Evolutionary conservation across 176 grass and related monocot species (phyloP).

Genomic region (Zoysia japonica): DNA sequence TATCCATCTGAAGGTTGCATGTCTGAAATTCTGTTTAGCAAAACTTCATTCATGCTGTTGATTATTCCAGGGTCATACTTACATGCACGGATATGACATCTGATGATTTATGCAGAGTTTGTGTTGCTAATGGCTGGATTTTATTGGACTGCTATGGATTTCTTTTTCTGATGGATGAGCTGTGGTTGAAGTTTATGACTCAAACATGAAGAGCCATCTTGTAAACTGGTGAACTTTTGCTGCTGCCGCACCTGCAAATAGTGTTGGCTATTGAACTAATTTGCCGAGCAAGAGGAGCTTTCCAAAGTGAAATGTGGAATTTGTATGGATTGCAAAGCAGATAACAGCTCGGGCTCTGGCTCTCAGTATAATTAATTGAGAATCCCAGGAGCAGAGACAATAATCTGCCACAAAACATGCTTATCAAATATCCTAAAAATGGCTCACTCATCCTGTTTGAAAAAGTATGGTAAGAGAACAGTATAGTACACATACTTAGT

Average conservation of each 20-base stretch:
- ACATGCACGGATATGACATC: conserved; percentile 57
- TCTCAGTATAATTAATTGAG: conserved; percentile 37
- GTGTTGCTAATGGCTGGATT: conserved; percentile 52
- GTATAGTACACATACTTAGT: neutral
- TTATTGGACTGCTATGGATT: conserved; percentile 36
- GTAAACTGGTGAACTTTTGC: conserved; percentile 44
- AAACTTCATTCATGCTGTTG: conserved; percentile 38
- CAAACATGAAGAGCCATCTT: conserved; percentile 44
- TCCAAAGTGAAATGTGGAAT: conserved; percentile 52
- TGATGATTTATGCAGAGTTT: conserved; percentile 34
- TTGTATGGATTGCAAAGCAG: conserved; percentile 40
- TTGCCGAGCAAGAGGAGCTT: conserved; percentile 50
- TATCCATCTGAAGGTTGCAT: conserved; percentile 47
- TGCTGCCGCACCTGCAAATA: conserved; percentile 32
- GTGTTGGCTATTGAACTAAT: conserved; percentile 38
- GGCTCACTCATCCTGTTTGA: conserved; percentile 78
- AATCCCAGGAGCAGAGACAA: conserved; percentile 58
- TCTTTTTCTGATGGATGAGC: conserved; percentile 41
- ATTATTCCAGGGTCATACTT: conserved; percentile 55
- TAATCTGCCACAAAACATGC: conserved; percentile 63
- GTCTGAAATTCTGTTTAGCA: conserved; percentile 42
- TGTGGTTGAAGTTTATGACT: conserved; percentile 41
- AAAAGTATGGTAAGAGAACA: conserved; percentile 26
- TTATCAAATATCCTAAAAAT: conserved; percentile 93
- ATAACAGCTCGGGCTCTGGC: conserved; percentile 44